Evolutionary conservation across 1,284 basidiomycete species (phyloP).

Genomic region (Naganishia cerealis): DNA sequence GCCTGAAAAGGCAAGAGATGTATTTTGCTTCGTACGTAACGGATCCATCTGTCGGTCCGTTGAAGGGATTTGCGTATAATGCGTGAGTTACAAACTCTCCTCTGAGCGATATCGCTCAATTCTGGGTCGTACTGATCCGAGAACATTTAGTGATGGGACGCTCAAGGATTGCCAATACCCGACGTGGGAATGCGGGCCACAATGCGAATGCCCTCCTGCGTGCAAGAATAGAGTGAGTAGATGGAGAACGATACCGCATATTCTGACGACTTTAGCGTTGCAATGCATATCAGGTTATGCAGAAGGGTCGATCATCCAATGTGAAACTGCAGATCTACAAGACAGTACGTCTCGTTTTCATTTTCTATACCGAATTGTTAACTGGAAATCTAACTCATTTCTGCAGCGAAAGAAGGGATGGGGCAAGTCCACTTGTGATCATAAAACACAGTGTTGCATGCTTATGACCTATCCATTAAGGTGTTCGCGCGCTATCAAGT

Average conservation of each 20-base stretch:
- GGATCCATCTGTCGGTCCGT: slow-evolving; percentile 38
- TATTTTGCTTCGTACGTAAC: slow-evolving; percentile 45
- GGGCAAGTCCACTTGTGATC: slow-evolving; percentile 60
- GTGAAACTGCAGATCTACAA: slow-evolving; percentile 68
- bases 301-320: slow-evolving; percentile 67
- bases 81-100: slow-evolving; percentile 35
- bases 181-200: slow-evolving; percentile 81
- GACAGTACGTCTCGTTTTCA: slow-evolving; percentile 38
- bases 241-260: background rate
- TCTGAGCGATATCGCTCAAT: background rate
- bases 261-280: background rate
- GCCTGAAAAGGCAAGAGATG: slow-evolving; percentile 62
- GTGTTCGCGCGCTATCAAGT: slow-evolving; percentile 65
- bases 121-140: background rate
- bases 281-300: slow-evolving; percentile 66
- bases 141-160: slow-evolving; percentile 53
- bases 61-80: slow-evolving; percentile 68
- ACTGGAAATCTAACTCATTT: background rate
- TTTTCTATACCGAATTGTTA: background rate
- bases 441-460: slow-evolving; percentile 6
- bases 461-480: slow-evolving; percentile 50
- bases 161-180: slow-evolving; percentile 62
- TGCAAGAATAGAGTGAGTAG: slow-evolving; percentile 74
- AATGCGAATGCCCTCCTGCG: slow-evolving; percentile 74
- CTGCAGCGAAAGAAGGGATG: slow-evolving; percentile 65